Conservation (phyloP, 345 rosid genomes). For the Arabidopsis thaliana region DNA sequence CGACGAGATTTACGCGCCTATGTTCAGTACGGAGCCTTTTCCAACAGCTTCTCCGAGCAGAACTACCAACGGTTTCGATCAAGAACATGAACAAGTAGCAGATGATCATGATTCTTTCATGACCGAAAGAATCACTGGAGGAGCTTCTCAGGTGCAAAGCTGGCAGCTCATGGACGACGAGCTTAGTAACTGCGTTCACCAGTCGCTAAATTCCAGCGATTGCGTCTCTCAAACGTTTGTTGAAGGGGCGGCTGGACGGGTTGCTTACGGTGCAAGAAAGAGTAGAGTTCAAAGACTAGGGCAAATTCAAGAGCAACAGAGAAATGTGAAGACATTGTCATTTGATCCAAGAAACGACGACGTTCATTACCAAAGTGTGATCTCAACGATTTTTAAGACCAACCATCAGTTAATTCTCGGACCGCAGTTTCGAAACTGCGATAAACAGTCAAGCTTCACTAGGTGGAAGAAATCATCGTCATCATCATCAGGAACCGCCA, state of each 20-base stretch:
- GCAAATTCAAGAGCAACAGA: slow-evolving; percentile 46
- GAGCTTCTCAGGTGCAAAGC: slow-evolving; percentile 72
- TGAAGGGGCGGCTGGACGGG: slow-evolving; percentile 49
- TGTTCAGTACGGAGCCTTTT: slow-evolving; percentile 48
- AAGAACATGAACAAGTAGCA: slow-evolving; percentile 41
- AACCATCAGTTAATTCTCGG: slow-evolving; percentile 64
- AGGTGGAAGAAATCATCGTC: slow-evolving; percentile 60
- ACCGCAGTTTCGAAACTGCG: slow-evolving; percentile 49
- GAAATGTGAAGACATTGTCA: slow-evolving; percentile 45
- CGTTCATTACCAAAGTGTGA: slow-evolving; percentile 65
- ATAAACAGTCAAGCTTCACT: slow-evolving; percentile 62
- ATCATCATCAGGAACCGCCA: slow-evolving; percentile 37
- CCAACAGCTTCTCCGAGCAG: slow-evolving; percentile 51
- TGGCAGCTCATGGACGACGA: slow-evolving; percentile 76
- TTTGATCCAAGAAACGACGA: slow-evolving; percentile 47
- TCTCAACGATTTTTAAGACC: slow-evolving; percentile 65
- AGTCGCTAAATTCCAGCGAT: slow-evolving; percentile 75
- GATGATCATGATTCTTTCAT: slow-evolving; percentile 59
- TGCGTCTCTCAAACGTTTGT: slow-evolving; percentile 67
- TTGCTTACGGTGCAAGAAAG: slow-evolving; percentile 39
- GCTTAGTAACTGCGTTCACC: slow-evolving; percentile 62
- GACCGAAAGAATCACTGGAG: slow-evolving; percentile 59
- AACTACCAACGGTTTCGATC: slow-evolving; percentile 48
- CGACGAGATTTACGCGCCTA: slow-evolving; percentile 48
- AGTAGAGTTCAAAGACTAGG: slow-evolving; percentile 41